These are phyloP conservation scores for Thelonectria blattea DNA, from an alignment of 2,329 filamentous ascomycete species.

Conservation along the genomic window DNA sequence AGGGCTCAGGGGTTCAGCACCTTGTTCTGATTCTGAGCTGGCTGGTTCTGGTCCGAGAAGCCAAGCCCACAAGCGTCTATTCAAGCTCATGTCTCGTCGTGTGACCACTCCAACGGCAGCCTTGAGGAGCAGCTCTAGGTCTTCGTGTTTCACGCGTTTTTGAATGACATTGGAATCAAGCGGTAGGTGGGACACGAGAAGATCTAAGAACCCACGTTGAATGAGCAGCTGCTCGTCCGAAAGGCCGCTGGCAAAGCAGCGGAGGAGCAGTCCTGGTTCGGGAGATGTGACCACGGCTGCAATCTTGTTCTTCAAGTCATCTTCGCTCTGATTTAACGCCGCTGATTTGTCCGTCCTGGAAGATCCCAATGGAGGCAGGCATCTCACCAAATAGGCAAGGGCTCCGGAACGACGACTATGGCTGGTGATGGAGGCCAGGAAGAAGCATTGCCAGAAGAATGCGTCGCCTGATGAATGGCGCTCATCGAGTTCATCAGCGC, in stretches of 20 bases:
- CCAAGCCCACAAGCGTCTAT: slow-evolving; percentile 95
- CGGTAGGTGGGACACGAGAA: slow-evolving; percentile 89
- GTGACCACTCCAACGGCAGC: slow-evolving; percentile 88
- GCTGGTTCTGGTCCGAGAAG: slow-evolving; percentile 79
- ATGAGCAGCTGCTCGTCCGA: slow-evolving; percentile 88
- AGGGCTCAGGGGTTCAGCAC: slow-evolving; percentile 50
- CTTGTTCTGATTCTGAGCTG: slow-evolving; percentile 54
- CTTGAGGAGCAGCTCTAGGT: slow-evolving; percentile 81
- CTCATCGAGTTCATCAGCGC: slow-evolving; percentile 56
- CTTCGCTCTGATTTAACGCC: slow-evolving; percentile 21
- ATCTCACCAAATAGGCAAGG: slow-evolving; percentile 82
- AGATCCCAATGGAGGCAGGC: slow-evolving; percentile 63
- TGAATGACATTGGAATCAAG: slow-evolving; percentile 84
- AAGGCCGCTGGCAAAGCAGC: slow-evolving; percentile 90
- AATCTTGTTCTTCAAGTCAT: slow-evolving; percentile 55
- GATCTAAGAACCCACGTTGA: slow-evolving; percentile 90
- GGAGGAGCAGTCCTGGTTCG: slow-evolving; percentile 87
- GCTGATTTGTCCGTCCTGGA: slow-evolving; percentile 18
- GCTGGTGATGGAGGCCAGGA: slow-evolving; percentile 90
- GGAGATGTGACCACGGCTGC: slow-evolving; percentile 78
- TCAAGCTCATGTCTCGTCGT: slow-evolving; percentile 94
- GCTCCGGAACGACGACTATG: slow-evolving; percentile 84
- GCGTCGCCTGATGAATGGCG: slow-evolving; percentile 71
- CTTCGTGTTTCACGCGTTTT: slow-evolving; percentile 71
- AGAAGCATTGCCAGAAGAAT: slow-evolving; percentile 99